Evolutionary conservation across 768 basidiomycete genomes (phyloP), one percentile per base, ranked within the genome.

Genomic region (Hemileccinum rubropunctum): DNA sequence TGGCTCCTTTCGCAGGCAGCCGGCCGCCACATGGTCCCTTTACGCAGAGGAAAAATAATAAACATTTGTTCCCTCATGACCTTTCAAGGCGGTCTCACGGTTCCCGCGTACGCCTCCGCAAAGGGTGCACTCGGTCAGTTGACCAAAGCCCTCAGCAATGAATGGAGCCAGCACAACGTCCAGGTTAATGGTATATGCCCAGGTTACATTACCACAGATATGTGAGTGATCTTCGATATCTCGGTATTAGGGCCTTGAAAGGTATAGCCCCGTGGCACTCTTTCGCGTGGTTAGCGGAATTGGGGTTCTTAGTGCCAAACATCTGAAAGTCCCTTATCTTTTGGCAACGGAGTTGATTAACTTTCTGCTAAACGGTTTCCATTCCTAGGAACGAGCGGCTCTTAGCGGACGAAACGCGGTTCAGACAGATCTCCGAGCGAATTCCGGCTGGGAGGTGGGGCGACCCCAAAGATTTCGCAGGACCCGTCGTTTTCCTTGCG

Each of bases 21-120:
- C n/a, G 93, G 91, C 12, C 74, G 78, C 54, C 94, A 97, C 72
- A 95, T 95, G 92, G 81, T 94, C 11, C 83, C 76, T 47, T 81
- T 72, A 59, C 75, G 74, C 67, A 67, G 89, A 69, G 73, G 91
- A 28, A 85, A 86, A 65, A 83, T 86, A 59, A 84, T 87, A 65
- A 85, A 85, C 65, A 76, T 86, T 56, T 81, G 78, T 52, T 80
- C 78, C 42, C 69, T 81, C 35, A 56, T 78, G 45, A 75, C 71
- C 27, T 76, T 72, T 54, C 72, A 81, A 62, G 81, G 79, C 41
- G 86, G 86, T 39, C 49, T 86, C 45, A 86, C 83, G 13, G 79
- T 95, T 35, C 91, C 93, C 17, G 94, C 94, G 11, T 95, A 95
- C 62, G 90, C 93, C 2, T 83, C 94, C 4, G 88, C 94, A 9